Evolutionary conservation across 805 yeast genomes (phyloP).

Genomic region (Schizosaccharomyces pombe): DNA sequence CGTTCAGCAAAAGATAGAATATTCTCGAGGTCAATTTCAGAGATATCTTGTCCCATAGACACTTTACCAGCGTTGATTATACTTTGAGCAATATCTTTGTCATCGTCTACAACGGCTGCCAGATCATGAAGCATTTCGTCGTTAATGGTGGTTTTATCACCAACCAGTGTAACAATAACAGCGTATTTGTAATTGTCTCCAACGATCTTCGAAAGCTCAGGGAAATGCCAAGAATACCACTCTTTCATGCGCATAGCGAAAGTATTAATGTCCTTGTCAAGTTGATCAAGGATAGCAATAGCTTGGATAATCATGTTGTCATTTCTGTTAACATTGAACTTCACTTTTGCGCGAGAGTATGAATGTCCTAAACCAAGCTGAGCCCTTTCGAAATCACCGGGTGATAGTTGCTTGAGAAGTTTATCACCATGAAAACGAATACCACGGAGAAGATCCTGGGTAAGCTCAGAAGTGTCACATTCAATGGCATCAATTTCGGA

Average conservation of each 20-base stretch:
- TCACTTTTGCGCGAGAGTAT: constrained; percentile 94
- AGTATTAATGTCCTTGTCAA: constrained; percentile 94
- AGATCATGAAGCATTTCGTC: constrained; percentile 46
- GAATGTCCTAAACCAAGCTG: constrained; percentile 98
- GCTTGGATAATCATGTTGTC: constrained; percentile 98
- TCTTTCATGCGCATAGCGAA: constrained; percentile 93
- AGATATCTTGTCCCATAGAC: constrained; percentile 96
- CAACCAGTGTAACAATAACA: constrained; percentile 53
- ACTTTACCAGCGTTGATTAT: constrained; percentile 86
- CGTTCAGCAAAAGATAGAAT: constrained; percentile 79
- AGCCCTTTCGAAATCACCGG: constrained; percentile 91
- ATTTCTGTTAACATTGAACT: constrained; percentile 94
- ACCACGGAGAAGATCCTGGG: constrained; percentile 88
- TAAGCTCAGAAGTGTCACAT: constrained; percentile 73
- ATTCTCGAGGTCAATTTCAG: constrained; percentile 83
- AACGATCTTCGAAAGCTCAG: constrained; percentile 79
- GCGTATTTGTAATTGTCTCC: constrained; percentile 77
- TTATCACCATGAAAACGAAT: constrained; percentile 75
- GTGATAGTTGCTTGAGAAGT: constrained; percentile 71
- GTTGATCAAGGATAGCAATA: constrained; percentile 86
- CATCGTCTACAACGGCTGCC: constrained; percentile 75
- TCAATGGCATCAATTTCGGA: constrained; percentile 74
- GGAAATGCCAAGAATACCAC: constrained; percentile 99
- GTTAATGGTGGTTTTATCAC: constrained; percentile 62
- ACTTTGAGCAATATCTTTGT: constrained; percentile 75